A percentile compares a stretch with the other conserved stretches of the same genome.
These are phyloP conservation scores for Hordeum vulgare DNA, from an alignment of 176 grass and related monocot genomes.

Conservation along the genomic window MorexV3_pseudomolecules_assembly NC_058524.1:601770796-601771295, in stretches of 20 bases:
- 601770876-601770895: constrained; percentile 9
- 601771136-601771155: background rate
- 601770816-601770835: background rate
- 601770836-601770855: constrained; percentile 2
- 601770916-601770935: constrained; percentile 26
- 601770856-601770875: constrained; percentile 48
- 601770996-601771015: constrained; percentile 10
- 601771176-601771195: background rate
- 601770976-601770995: constrained; percentile 44
- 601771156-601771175: background rate
- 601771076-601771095: constrained; percentile 95
- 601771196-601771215: background rate
- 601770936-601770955: background rate
- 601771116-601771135: background rate
- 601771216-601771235: background rate
- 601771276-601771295: background rate
- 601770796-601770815: too few species aligned
- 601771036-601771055: constrained; percentile 87
- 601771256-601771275: background rate
- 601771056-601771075: constrained; percentile 95
- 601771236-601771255: background rate
- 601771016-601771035: constrained; percentile 74
- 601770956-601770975: background rate
- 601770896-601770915: constrained; percentile 17
- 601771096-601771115: background rate